Percentiles rank a stretch among this genome's conserved stretches.
phyloP scores from a whole-genome alignment of 306 rosid genomes.

The Spatholobus suberectus region DNA sequence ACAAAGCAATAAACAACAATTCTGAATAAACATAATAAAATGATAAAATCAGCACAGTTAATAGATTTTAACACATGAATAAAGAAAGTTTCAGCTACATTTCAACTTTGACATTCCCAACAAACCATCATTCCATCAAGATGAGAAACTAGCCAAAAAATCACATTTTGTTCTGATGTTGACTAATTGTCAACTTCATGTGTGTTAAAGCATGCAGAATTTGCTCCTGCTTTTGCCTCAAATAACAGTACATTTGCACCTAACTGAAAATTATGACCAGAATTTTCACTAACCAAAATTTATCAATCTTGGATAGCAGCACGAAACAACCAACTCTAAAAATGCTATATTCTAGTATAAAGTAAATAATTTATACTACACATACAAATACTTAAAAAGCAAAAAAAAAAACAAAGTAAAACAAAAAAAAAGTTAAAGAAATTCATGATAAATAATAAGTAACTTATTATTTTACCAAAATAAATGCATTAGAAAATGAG shows the following conservation, averaged over 20 bases:
- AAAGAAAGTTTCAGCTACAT: slow-evolving; percentile 3
- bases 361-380: neutral
- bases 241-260: slow-evolving; percentile 3
- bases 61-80: slow-evolving; percentile 10
- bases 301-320: neutral
- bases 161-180: neutral
- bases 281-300: neutral
- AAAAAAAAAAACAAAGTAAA: no score
- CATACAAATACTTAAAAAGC: neutral
- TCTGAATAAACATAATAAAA: slow-evolving; percentile 22
- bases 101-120: slow-evolving; percentile 18
- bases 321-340: neutral
- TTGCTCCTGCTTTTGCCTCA: slow-evolving; percentile 2
- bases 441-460: neutral
- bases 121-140: neutral
- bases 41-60: neutral
- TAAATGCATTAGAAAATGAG: neutral
- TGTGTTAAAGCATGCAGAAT: neutral
- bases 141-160: slow-evolving; percentile 18
- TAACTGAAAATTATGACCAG: neutral
- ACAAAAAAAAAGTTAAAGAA: neutral
- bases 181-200: slow-evolving; percentile 28
- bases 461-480: neutral
- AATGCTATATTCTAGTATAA: neutral
- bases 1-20: slow-evolving; percentile 14